Evolutionary conservation across 148 eudicot species (phyloP), one percentile per base, ranked within the genome.

Genomic region (Camellia lanceoleosa): DNA sequence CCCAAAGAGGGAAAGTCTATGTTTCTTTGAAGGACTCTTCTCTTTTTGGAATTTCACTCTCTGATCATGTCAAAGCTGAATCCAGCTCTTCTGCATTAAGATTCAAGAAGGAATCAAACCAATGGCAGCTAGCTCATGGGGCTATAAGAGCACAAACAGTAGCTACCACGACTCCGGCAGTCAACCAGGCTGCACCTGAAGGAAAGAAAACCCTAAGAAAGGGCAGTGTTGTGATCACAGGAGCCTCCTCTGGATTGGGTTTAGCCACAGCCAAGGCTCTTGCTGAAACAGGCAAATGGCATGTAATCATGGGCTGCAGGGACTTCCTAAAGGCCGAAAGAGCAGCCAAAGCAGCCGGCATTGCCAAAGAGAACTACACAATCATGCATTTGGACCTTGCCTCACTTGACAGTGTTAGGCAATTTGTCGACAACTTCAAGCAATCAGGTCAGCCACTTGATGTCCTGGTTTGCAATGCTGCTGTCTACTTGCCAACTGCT

Each of bases 231-330:
- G 85, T 95, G 16, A 85, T 95, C 84, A 95, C 98, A 0, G 98
- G 98, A 15, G 97, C 98, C 76, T 95, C 98, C 19, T 95, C 98
- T 0, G 98, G 98, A 5, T 77, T 95, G 43, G 98, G 98, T 23
- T 92, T 93, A 3, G 94, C 98, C 62, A 82, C 98, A 7, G 98
- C 98, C 13, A 95, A 90, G 84, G 87, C 97, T 16, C 82, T 95
- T 16, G 94, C 92, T 12, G 98, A 95, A 78, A 87, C 97, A 0
- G 97, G 94, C 30, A 90, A 95, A 84, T 95, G 98, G 97, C 92
- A 95, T 49, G 86, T 95, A 4, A 88, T 93, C 23, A 93, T 95
- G 98, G 98, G 92, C 2, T 95, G 98, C 79, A 85, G 98, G 59
- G 91, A 95, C 82, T 95, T 95, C 82, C 87, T 95, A 2, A 95